Base-by-base conservation (phyloP, 495 filamentous ascomycete species). In the Arthonia radiata region DNA sequence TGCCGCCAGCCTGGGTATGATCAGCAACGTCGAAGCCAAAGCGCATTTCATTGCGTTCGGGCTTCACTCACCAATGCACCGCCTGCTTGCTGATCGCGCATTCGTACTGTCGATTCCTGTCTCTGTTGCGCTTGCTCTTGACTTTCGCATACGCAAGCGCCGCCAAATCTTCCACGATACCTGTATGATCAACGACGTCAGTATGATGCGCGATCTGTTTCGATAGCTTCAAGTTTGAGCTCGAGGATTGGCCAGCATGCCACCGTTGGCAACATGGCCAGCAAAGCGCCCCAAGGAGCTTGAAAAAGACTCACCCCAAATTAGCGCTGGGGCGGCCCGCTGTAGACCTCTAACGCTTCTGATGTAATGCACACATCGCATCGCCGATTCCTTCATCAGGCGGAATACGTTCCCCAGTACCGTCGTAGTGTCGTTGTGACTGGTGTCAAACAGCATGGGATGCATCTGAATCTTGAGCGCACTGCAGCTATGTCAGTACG, bases 391-490 rank as follows among this genome's bases (percentile, higher is more conserved):
- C 17, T 59, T 30, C 32, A 92, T 81, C 19, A 63, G 69, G 3
- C 63, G 50, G 42, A 81, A 70, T 9, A 89, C 47, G 37, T 83
- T 92, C 4, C 46, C 44, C 3, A 89, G 49, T 3, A 83, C 75
- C 0, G 64, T 74, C 1, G 38, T 24, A 2, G 60, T 37, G 4
- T 67, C 65, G 42, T 93, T 94, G 49, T 82, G 71, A 3, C 53
- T 48, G 3, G 75, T 78, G 41, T 92, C 82, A 31, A 86, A 70
- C 44, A 83, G 82, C 72, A 92, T 89, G 17, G 70, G 57, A 37
- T 89, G 72, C 29, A 76, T 65, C 35, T 86, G 78, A 24, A 82
- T 70, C 41, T 86, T 82, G 53, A 93, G 78, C 0, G 71, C 54
- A 40, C 67, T 56, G 15, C 14, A 31, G 9, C 13, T 57, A 54